These are phyloP conservation scores for Penicillium lagena DNA, from an alignment of 495 filamentous ascomycete genomes.

Conservation along the genomic window DNA sequence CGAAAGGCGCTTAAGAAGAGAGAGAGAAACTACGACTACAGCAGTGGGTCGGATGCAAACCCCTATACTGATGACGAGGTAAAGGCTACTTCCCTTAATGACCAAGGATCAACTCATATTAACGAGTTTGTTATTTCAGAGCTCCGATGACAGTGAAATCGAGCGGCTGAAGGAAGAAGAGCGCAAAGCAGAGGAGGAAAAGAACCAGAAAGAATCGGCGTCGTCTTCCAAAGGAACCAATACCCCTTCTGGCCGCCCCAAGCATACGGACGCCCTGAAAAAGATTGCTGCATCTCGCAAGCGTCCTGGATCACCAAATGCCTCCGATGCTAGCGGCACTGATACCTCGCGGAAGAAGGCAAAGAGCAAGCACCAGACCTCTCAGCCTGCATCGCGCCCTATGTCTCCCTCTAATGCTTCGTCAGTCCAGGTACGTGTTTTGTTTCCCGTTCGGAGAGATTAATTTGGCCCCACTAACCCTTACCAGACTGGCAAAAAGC, in stretches of 20 bases:
- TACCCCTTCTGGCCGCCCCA: constrained; percentile 62
- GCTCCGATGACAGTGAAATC: constrained; percentile 38
- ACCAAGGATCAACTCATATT: neutral
- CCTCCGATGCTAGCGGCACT: constrained; percentile 84
- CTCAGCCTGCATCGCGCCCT: constrained; percentile 44
- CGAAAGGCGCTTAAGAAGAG: constrained; percentile 74
- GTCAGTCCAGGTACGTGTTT: constrained; percentile 25
- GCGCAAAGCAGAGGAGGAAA: constrained; percentile 61
- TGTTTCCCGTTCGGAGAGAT: neutral
- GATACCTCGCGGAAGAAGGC: constrained; percentile 85
- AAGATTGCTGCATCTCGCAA: constrained; percentile 60
- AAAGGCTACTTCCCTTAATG: neutral
- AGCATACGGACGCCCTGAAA: constrained; percentile 47
- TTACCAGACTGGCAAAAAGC: constrained; percentile 38
- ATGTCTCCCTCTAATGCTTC: constrained; percentile 37
- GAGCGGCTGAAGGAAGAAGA: constrained; percentile 64
- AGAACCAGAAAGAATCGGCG: constrained; percentile 48
- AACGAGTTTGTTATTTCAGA: constrained; percentile 17
- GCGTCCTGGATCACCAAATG: constrained; percentile 76
- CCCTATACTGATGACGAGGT: constrained; percentile 62
- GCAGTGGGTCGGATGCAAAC: constrained; percentile 65
- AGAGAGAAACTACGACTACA: constrained; percentile 81
- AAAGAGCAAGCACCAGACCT: constrained; percentile 58
- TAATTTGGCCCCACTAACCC: constrained; percentile 6
- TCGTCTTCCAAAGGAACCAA: constrained; percentile 63